These are phyloP conservation scores for Delphinella strobiligena DNA, from an alignment of 2,329 filamentous ascomycete species.

Conservation along the genomic window DNA sequence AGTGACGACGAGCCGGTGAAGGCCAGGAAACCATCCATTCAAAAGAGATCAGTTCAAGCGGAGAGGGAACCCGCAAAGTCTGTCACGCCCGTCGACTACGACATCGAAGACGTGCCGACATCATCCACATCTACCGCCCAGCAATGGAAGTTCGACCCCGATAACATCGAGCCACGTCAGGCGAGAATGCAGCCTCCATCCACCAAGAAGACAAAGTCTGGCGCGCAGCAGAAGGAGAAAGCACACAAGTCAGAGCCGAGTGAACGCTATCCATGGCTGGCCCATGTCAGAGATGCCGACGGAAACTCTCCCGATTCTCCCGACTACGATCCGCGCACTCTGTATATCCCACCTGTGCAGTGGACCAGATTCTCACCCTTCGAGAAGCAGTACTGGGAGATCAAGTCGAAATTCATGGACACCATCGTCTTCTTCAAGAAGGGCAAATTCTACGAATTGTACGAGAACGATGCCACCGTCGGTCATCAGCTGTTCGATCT, in stretches of 20 bases:
- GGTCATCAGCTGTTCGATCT: conserved; percentile 95
- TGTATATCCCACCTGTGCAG: conserved; percentile 76
- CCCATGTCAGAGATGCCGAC: conserved; percentile 73
- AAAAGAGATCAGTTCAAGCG: no score
- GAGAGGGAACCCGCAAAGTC: conserved; percentile 37
- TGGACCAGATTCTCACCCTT: conserved; percentile 83
- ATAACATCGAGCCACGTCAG: conserved; percentile 37
- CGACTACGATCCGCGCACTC: conserved; percentile 79
- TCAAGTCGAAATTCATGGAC: conserved; percentile 96
- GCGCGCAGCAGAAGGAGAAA: conserved; percentile 40
- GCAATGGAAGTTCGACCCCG: conserved; percentile 68
- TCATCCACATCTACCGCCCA: conserved; percentile 52
- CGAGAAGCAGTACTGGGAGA: conserved; percentile 98
- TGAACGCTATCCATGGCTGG: conserved; percentile 80
- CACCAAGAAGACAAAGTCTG: conserved; percentile 15
- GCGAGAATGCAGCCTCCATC: conserved; percentile 14
- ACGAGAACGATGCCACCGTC: conserved; percentile 93
- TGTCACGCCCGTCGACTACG: conserved; percentile 34
- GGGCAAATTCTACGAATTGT: conserved; percentile 97
- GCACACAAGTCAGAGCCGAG: conserved; percentile 74
- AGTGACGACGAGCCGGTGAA: conserved; percentile 70
- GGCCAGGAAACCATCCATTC: conserved; percentile 36
- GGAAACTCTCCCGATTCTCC: conserved; percentile 65
- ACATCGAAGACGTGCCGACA: conserved; percentile 18
- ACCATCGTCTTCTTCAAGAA: conserved; percentile 99